phyloP scores from a whole-genome alignment of 176 grass and related monocot genomes.

The Poa pratensis region DNA sequence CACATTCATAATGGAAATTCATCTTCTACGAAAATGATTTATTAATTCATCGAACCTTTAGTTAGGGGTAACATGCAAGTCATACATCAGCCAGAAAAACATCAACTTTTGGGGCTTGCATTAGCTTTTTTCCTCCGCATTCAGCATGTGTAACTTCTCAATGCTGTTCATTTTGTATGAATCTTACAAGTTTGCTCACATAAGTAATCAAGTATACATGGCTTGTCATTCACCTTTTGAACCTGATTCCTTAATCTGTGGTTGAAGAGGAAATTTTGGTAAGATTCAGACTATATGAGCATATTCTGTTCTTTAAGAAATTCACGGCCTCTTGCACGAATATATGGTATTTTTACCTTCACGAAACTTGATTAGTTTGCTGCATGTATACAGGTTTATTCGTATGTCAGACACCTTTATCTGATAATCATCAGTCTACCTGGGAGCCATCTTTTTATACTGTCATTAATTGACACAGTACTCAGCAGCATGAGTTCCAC shows the following conservation, averaged over 20 bases:
- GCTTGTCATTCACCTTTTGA: background rate
- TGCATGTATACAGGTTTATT: slow-evolving; percentile 28
- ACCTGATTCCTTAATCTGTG: slow-evolving; percentile 3
- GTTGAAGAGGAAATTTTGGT: background rate
- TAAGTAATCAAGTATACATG: background rate
- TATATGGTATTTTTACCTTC: background rate
- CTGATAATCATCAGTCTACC: slow-evolving; percentile 14
- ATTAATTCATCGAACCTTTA: background rate
- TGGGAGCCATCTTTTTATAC: background rate
- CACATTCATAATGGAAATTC: background rate
- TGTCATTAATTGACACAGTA: slow-evolving; percentile 25
- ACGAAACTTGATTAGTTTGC: background rate
- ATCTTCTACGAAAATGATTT: slow-evolving; percentile 7
- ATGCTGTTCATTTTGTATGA: background rate
- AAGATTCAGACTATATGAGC: slow-evolving; percentile 11
- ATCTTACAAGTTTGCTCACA: slow-evolving; percentile 3
- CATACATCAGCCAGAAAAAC: background rate
- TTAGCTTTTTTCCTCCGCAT: slow-evolving; percentile 15
- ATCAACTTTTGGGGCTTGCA: slow-evolving; percentile 5
- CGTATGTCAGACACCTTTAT: background rate
- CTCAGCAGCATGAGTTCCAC: slow-evolving; percentile 6
- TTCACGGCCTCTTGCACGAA: slow-evolving; percentile 3
- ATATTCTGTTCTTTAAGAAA: background rate
- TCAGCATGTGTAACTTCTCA: background rate
- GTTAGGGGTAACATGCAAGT: background rate